These are phyloP conservation scores for Nicotiana noctiflora DNA, from an alignment of 257 asterid species.

Conservation along the genomic window DNA sequence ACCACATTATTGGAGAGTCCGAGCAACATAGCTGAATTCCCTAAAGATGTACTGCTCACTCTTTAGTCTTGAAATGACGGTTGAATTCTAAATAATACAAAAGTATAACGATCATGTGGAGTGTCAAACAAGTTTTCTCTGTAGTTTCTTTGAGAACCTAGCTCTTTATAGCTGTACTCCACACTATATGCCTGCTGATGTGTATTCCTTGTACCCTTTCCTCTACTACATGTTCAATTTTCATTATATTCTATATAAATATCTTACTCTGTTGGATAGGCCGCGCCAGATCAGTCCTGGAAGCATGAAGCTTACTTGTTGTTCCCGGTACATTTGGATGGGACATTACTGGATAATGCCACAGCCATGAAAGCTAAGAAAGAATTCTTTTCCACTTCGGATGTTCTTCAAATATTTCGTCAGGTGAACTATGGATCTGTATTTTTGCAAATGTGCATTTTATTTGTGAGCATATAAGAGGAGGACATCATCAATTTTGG, in stretches of 20 bases:
- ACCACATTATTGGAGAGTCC: too few species aligned
- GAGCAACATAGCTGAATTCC: not conserved
- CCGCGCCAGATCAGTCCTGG: slow-evolving; percentile 81
- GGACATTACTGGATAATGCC: slow-evolving; percentile 76
- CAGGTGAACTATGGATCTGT: slow-evolving; percentile 43
- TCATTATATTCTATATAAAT: slow-evolving; percentile 13
- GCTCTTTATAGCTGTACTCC: not conserved
- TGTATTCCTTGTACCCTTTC: not conserved
- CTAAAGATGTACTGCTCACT: not conserved
- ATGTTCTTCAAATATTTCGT: slow-evolving; percentile 86
- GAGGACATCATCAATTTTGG: slow-evolving; percentile 16
- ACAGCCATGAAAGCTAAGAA: slow-evolving; percentile 70
- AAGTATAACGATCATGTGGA: not conserved
- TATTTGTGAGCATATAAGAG: not conserved
- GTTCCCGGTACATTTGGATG: slow-evolving; percentile 95
- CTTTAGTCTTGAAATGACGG: not conserved
- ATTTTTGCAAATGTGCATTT: not conserved
- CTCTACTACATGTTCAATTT: slow-evolving; percentile 1
- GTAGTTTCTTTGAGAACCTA: not conserved
- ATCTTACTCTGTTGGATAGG: slow-evolving; percentile 38
- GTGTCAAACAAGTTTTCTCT: not conserved
- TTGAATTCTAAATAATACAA: not conserved
- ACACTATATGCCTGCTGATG: not conserved
- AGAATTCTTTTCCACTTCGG: slow-evolving; percentile 81
- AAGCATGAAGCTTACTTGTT: slow-evolving; percentile 93